A percentile compares a stretch with the other conserved stretches of the same genome.
Evolutionary conservation across 805 yeast genomes (phyloP).

Genomic region (Candida adriatica): DNA sequence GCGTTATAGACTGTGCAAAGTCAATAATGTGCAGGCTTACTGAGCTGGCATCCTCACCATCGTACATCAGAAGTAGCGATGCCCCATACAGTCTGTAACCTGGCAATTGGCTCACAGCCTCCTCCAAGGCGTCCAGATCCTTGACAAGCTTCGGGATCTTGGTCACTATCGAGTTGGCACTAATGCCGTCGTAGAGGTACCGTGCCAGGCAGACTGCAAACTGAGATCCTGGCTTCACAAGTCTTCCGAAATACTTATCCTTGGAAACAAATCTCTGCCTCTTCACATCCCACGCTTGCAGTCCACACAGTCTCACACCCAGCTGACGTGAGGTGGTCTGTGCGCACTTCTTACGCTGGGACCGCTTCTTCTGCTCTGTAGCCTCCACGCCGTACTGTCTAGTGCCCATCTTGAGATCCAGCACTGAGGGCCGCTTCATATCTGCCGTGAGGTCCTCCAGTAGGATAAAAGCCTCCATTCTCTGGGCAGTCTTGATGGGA

Average conservation of each 20-base stretch:
- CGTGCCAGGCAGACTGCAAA: slow-evolving; percentile 70
- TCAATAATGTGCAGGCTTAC: slow-evolving; percentile 74
- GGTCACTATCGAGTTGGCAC: slow-evolving; percentile 47
- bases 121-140: slow-evolving; percentile 51
- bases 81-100: slow-evolving; percentile 93
- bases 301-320: slow-evolving; percentile 93
- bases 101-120: slow-evolving; percentile 45
- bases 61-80: slow-evolving; percentile 82
- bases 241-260: slow-evolving; percentile 92
- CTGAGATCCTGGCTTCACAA: slow-evolving; percentile 61
- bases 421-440: slow-evolving; percentile 79
- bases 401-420: slow-evolving; percentile 97
- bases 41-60: slow-evolving; percentile 40
- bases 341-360: slow-evolving; percentile 78
- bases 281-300: slow-evolving; percentile 69
- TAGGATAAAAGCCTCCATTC: slow-evolving; percentile 75
- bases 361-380: slow-evolving; percentile 53
- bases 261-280: slow-evolving; percentile 48
- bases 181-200: slow-evolving; percentile 72
- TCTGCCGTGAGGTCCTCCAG: slow-evolving; percentile 87
- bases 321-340: slow-evolving; percentile 72
- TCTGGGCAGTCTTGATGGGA: no score
- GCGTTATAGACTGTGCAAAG: slow-evolving; percentile 86
- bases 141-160: slow-evolving; percentile 64
- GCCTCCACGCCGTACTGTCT: slow-evolving; percentile 98